Base-by-base conservation (phyloP, 2,329 filamentous ascomycete genomes). In the Knoxdaviesia proteae region DNA sequence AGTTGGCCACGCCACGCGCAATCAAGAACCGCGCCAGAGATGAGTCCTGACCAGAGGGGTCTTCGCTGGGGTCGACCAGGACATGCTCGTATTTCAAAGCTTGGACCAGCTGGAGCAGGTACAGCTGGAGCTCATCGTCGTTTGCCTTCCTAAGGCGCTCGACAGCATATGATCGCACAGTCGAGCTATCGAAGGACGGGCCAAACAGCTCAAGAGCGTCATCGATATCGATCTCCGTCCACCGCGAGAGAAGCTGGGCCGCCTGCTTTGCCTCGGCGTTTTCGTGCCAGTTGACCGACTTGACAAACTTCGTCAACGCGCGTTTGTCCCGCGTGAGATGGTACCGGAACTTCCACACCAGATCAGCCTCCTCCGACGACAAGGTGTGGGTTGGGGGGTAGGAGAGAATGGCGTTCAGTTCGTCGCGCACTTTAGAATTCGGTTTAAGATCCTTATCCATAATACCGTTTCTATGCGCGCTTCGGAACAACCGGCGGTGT, bases 261-360 rank as follows among this genome's bases (percentile, higher is more conserved):
- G 88, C 87, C 61, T 94, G 86, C 46, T 82, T 79, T 4, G 82
- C 77, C 64, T 98, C 88, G 47, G 76, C 75, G 39, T 74, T 71
- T 56, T 94, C 88, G 41, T 74, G 75, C 88, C 90, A 98, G 50
- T 92, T 87, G 36, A 94, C 88, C 0, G 88, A 94, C 58, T 96
- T 98, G 56, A 96, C 84, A 51, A 98, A 93, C 53, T 98, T 98
- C 34, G 88, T 98, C 45, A 96, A 66, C 3, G 88, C 82, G 52
- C 80, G 69, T 59, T 98, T 98, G 56, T 98, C 87, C 45, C 86
- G 72, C 1, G 87, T 90, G 29, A 98, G 61, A 57, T 94, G 88
- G 58, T 96, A 93, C 45, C 90, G 73, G 62, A 96, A 98, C 52
- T 92, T 90, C 92, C 92, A 98, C 20, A 98, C 76, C 42, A 94